Evolutionary conservation across 768 basidiomycete genomes (phyloP), one percentile per base, ranked within the genome.

Genomic region (Naganishia friedmannii): DNA sequence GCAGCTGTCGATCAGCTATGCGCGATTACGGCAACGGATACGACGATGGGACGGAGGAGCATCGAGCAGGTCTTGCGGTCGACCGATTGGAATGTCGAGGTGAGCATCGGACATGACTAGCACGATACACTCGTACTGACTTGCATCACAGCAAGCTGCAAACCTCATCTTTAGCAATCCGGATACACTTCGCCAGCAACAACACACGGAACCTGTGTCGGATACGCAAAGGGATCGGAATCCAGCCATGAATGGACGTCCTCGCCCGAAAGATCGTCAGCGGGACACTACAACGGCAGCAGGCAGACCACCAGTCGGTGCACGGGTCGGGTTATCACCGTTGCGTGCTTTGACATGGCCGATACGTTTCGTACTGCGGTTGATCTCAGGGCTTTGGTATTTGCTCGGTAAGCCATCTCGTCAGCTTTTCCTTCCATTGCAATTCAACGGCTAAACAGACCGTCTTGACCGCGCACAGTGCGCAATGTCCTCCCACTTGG

Each of bases 61-160:
- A 76, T 77, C 69, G 79, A 79, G 70, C 65, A 78, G 19, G 39
- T 81, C 23, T 66, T 81, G 1, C 66, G 77, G 7, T 75, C 78
- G 55, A 76, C 73, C 48, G 77, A 74, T 1, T 81, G 77, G 77
- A 74, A 79, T 73, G 74, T 81, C 7, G 76, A 79, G 74, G 79
- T 79, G n/a, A 54, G 79, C 7, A 23, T 21, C 48, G 7, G 48
- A 21, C 4, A 72, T 48, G 15, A n/a, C 28, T 48, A 3, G 15
- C 31, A n/a, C 26, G 29, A 19, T 26, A 9, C 60, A 17, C 55
- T 53, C 26, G 45, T 32, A 29, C 53, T 46, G 42, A 39, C 23
- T 53, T 34, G 63, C 70, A 63, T n/a, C 53, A 10, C 32, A 78
- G 77, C 65, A 53, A 17, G 77, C 79, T 0, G 73, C 78, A 32